Evolutionary conservation across 1,284 basidiomycete species (phyloP).

Genomic region (Fomitiporia mediterranea): DNA sequence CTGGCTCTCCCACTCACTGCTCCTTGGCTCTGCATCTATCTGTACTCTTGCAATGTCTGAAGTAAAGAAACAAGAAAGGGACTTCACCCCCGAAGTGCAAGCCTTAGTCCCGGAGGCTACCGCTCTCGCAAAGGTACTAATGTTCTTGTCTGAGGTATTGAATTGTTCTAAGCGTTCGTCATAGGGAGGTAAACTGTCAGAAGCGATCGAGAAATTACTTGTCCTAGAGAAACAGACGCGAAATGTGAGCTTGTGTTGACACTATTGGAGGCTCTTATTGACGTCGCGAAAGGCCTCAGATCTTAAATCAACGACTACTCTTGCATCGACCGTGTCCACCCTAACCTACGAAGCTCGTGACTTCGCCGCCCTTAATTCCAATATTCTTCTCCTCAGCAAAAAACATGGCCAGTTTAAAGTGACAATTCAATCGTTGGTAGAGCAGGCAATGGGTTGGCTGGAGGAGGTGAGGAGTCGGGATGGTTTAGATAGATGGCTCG

Average conservation of each 20-base stretch:
- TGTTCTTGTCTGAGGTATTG: constrained; percentile 1
- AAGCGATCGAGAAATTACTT: constrained; percentile 88
- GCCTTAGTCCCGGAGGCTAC: constrained; percentile 53
- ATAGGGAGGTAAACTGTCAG: constrained; percentile 74
- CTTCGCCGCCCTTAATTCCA: constrained; percentile 67
- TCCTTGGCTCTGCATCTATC: constrained; percentile 25
- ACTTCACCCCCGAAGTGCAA: constrained; percentile 69
- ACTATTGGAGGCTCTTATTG: constrained; percentile 11
- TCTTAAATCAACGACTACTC: constrained; percentile 82
- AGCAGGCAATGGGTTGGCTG: constrained; percentile 78
- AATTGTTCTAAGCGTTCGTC: constrained; percentile 15
- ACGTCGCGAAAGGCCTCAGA: constrained; percentile 74
- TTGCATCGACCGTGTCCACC: constrained; percentile 71
- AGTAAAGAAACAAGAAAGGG: constrained; percentile 74
- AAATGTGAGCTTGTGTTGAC: constrained; percentile 58
- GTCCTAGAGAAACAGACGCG: constrained; percentile 93
- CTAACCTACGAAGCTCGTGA: constrained; percentile 72
- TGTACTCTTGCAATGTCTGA: constrained; percentile 54
- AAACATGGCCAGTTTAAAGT: constrained; percentile 98
- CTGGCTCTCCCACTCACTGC: constrained; percentile 20
- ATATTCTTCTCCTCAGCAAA: constrained; percentile 77
- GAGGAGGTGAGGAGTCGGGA: constrained; percentile 65
- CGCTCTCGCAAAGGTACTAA: constrained; percentile 49
- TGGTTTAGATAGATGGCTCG: constrained; percentile 76
- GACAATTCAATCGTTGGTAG: constrained; percentile 87